Evolutionary conservation across 768 basidiomycete species (phyloP).

Genomic region (Termitomyces sp.): DNA sequence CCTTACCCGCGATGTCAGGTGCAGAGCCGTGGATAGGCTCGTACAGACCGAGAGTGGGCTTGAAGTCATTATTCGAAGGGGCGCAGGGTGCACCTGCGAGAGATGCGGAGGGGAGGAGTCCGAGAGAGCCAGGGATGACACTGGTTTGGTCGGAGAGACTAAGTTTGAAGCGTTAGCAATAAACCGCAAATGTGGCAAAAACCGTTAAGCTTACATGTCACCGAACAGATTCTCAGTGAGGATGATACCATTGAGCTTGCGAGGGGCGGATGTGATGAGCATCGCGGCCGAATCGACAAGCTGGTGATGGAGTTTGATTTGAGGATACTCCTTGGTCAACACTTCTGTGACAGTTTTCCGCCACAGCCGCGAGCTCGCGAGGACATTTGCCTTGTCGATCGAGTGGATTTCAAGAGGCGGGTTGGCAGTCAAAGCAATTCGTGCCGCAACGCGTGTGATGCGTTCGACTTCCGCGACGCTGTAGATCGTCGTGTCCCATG

Average conservation of each 20-base stretch:
- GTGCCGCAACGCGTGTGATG: conserved; percentile 93
- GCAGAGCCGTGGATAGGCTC: conserved; percentile 97
- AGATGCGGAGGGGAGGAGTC: conserved; percentile 93
- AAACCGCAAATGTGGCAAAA: not conserved
- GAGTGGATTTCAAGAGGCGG: conserved; percentile 91
- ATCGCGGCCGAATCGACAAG: conserved; percentile 96
- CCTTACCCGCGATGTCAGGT: conserved; percentile 92
- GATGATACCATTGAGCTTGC: conserved; percentile 92
- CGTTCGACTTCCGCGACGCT: conserved; percentile 88
- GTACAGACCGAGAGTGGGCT: conserved; percentile 85
- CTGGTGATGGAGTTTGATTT: conserved; percentile 84
- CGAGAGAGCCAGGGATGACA: conserved; percentile 96
- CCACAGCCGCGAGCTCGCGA: conserved; percentile 94
- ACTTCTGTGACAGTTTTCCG: conserved; percentile 89
- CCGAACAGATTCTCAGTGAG: conserved; percentile 96
- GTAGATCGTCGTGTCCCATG: conserved; percentile 94
- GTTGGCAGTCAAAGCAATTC: conserved; percentile 78
- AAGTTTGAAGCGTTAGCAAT: conserved; percentile 8
- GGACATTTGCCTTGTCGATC: conserved; percentile 98
- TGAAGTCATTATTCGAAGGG: conserved; percentile 61
- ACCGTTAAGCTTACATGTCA: conserved; percentile 71
- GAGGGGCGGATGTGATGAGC: conserved; percentile 88
- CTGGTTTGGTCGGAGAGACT: conserved; percentile 96
- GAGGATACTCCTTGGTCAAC: conserved; percentile 82
- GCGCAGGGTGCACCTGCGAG: conserved; percentile 82